These are phyloP conservation scores for Candida insectalens DNA, from an alignment of 805 yeast genomes.

Conservation along the genomic window DNA sequence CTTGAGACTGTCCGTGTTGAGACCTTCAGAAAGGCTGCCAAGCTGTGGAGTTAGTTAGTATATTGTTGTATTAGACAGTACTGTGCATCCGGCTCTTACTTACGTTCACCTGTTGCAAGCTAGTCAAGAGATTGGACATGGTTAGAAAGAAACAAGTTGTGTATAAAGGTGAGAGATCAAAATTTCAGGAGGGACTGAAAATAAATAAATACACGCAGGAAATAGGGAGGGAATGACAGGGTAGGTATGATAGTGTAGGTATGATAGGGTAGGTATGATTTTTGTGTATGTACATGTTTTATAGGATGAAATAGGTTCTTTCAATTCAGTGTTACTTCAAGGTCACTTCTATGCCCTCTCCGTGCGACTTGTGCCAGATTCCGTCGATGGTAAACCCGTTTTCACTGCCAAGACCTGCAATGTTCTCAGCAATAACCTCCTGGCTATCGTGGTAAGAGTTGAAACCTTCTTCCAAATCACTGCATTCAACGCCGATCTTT, in stretches of 20 bases:
- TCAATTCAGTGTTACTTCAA: too few species aligned
- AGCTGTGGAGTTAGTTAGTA: too few species aligned
- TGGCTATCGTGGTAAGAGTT: slow-evolving; percentile 4
- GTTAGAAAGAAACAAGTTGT: slow-evolving; percentile 1
- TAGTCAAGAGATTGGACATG: slow-evolving; percentile 5
- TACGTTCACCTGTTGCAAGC: too few species aligned
- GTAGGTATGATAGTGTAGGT: too few species aligned
- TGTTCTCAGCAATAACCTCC: slow-evolving; percentile 7
- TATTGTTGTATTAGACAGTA: too few species aligned
- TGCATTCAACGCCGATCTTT: slow-evolving; percentile 16
- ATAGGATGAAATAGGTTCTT: too few species aligned
- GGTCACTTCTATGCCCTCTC: slow-evolving; percentile 21
- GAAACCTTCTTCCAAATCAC: slow-evolving; percentile 10
- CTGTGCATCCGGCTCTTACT: too few species aligned
- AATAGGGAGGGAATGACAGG: too few species aligned
- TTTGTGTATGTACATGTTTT: too few species aligned
- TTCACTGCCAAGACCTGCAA: slow-evolving; percentile 27
- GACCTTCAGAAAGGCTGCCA: background rate
- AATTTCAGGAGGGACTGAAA: background rate
- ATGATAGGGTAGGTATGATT: too few species aligned
- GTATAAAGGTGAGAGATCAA: too few species aligned
- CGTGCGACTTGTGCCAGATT: slow-evolving; percentile 22
- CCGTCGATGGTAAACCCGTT: slow-evolving; percentile 21
- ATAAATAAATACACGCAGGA: too few species aligned
- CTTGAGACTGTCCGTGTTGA: slow-evolving; percentile 1